Percentiles rank a stretch among this genome's conserved stretches.
Conservation (phyloP, 2,329 filamentous ascomycete genomes). For the Calonectria multiphialidica region DNA sequence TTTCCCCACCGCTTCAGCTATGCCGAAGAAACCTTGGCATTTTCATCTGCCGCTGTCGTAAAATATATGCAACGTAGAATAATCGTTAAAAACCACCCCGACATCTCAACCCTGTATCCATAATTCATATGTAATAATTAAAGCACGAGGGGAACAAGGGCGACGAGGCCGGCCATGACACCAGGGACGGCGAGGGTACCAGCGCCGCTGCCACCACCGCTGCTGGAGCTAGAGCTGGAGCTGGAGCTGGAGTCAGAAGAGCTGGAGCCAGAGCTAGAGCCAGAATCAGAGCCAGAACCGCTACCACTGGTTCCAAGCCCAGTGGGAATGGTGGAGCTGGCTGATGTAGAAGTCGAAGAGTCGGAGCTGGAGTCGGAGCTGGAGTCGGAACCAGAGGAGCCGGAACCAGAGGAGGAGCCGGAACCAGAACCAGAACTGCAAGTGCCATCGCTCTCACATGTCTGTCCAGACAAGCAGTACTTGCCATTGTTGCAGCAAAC, state of each 20-base stretch:
- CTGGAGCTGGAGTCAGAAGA: constrained; percentile 16
- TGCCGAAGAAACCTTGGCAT: not conserved
- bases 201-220: constrained; percentile 26
- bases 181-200: constrained; percentile 35
- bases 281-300: constrained; percentile 28
- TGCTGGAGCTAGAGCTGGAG: constrained; percentile 20
- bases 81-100: not conserved
- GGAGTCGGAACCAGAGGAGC: constrained; percentile 26
- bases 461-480: constrained; percentile 48
- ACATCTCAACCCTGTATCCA: not conserved
- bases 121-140: constrained; percentile 16
- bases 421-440: constrained; percentile 35
- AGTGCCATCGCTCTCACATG: constrained; percentile 30
- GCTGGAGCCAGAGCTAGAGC: constrained; percentile 11
- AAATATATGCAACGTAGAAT: not conserved
- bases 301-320: constrained; percentile 15
- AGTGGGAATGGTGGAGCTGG: constrained; percentile 3
- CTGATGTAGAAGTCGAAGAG: constrained; percentile 30
- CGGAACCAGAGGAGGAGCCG: constrained; percentile 27
- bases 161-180: constrained; percentile 39
- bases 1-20: not conserved
- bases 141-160: constrained; percentile 41
- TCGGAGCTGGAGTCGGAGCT: constrained; percentile 34
- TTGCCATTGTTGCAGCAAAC: constrained; percentile 42
- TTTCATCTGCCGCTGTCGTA: not conserved